Evolutionary conservation across 768 basidiomycete species (phyloP).

Genomic region (Aureoboletus auriporus): DNA sequence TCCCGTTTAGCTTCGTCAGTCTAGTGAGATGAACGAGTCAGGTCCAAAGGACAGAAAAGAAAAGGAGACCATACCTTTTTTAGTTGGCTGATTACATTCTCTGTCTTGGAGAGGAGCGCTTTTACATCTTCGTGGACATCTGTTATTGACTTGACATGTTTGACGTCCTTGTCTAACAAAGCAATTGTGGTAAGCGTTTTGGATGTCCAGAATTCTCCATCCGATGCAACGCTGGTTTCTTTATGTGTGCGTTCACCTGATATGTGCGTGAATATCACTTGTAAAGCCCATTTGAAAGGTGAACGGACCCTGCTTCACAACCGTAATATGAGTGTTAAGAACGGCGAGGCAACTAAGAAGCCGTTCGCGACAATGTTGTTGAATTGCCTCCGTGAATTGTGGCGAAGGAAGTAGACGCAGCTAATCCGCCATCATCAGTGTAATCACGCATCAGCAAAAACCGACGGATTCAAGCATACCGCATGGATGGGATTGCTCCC

Average conservation of each 20-base stretch:
- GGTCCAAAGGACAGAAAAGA: not conserved
- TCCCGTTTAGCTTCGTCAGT: constrained; percentile 13
- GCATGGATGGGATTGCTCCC: constrained; percentile 56
- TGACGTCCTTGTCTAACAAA: constrained; percentile 58
- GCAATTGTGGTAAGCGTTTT: constrained; percentile 56
- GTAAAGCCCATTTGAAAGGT: not conserved
- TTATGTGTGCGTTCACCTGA: constrained; percentile 49
- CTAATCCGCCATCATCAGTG: constrained; percentile 25
- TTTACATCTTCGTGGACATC: constrained; percentile 55
- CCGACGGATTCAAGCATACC: constrained; percentile 40
- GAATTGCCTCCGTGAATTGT: constrained; percentile 68
- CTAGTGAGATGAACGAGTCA: constrained; percentile 7
- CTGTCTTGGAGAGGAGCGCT: constrained; percentile 43
- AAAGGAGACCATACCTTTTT: constrained; percentile 35
- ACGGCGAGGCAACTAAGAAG: constrained; percentile 74
- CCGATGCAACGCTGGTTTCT: constrained; percentile 56
- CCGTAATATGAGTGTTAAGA: constrained; percentile 54
- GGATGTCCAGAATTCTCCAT: constrained; percentile 79
- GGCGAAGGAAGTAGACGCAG: constrained; percentile 60
- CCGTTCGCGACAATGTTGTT: constrained; percentile 59
- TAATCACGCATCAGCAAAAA: not conserved
- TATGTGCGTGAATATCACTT: not conserved
- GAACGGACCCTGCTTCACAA: constrained; percentile 48
- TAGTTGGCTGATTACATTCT: constrained; percentile 39
- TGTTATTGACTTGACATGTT: constrained; percentile 55